These are phyloP conservation scores for Trichosporon asahii DNA, from an alignment of 1,284 basidiomycete species.

Conservation along the genomic window DNA sequence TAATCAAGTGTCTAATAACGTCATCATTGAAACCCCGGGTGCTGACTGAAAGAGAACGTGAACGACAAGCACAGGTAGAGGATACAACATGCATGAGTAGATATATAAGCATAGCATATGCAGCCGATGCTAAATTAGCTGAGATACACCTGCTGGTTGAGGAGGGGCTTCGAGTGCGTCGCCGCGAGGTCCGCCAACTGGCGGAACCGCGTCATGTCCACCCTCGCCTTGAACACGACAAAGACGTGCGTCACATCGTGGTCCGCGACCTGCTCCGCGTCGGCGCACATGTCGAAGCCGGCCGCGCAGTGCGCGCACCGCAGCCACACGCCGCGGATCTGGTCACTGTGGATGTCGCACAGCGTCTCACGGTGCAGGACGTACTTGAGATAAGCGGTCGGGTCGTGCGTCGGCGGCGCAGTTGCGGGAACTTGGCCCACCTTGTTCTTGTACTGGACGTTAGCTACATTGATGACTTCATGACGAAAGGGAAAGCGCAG, in stretches of 20 bases:
- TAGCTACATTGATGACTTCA: too few species aligned
- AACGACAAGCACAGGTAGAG: neutral
- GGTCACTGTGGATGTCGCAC: slow-evolving; percentile 50
- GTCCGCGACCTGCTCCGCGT: slow-evolving; percentile 70
- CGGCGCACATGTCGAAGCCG: slow-evolving; percentile 67
- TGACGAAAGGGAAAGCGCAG: too few species aligned
- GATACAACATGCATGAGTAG: neutral
- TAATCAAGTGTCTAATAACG: too few species aligned
- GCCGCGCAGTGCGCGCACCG: slow-evolving; percentile 78
- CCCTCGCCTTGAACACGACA: slow-evolving; percentile 76
- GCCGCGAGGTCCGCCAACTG: slow-evolving; percentile 39
- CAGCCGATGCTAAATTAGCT: neutral
- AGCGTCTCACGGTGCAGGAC: slow-evolving; percentile 60
- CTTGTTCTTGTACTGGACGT: slow-evolving; percentile 57
- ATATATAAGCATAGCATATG: neutral
- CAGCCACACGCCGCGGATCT: slow-evolving; percentile 77
- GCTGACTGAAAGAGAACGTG: too few species aligned
- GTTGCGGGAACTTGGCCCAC: slow-evolving; percentile 58
- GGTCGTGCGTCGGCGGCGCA: slow-evolving; percentile 60
- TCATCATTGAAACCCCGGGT: too few species aligned
- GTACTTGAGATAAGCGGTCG: slow-evolving; percentile 62
- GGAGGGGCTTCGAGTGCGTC: slow-evolving; percentile 40
- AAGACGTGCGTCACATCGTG: slow-evolving; percentile 78
- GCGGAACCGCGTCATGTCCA: slow-evolving; percentile 53
- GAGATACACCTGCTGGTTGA: slow-evolving; percentile 41